Conservation (phyloP, 495 filamentous ascomycete species). For the Schizothecium vesticola region DNA sequence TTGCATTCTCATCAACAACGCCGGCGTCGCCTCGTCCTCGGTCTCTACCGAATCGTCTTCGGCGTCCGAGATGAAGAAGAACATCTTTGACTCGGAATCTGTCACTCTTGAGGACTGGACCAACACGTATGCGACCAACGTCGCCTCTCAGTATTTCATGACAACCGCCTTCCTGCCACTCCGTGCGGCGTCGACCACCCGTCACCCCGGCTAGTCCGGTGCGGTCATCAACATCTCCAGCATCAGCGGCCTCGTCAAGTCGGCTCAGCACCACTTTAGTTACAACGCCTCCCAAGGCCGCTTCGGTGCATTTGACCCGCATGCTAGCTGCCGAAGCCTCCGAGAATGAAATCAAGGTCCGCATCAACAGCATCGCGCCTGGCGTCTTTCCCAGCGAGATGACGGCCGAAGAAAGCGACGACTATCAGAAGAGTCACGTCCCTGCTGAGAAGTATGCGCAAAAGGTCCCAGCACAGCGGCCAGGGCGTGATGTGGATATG, state of each 20-base stretch:
- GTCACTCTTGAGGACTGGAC: slow-evolving; percentile 63
- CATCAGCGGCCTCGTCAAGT: slow-evolving; percentile 54
- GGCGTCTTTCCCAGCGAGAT: slow-evolving; percentile 71
- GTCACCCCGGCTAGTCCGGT: slow-evolving; percentile 46
- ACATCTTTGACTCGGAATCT: slow-evolving; percentile 36
- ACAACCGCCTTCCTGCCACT: slow-evolving; percentile 42
- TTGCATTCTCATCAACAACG: slow-evolving; percentile 80
- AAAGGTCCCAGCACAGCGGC: slow-evolving; percentile 54
- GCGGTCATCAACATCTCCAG: slow-evolving; percentile 56
- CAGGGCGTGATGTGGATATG: slow-evolving; percentile 72
- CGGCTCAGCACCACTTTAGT: slow-evolving; percentile 66
- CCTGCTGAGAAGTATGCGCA: slow-evolving; percentile 54
- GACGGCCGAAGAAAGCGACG: slow-evolving; percentile 53
- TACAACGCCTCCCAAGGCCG: slow-evolving; percentile 72
- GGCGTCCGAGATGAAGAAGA: slow-evolving; percentile 47
- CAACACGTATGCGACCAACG: slow-evolving; percentile 66
- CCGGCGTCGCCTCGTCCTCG: slow-evolving; percentile 56
- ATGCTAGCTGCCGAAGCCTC: slow-evolving; percentile 38
- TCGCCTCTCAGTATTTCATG: slow-evolving; percentile 60
- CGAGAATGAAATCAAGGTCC: slow-evolving; percentile 48
- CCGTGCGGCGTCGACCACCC: slow-evolving; percentile 39
- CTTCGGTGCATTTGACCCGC: slow-evolving; percentile 64
- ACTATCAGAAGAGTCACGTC: slow-evolving; percentile 59
- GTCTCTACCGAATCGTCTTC: slow-evolving; percentile 55
- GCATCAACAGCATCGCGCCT: slow-evolving; percentile 66